phyloP scores from a whole-genome alignment of 495 filamentous ascomycete species.

The Neurospora sp. region DNA sequence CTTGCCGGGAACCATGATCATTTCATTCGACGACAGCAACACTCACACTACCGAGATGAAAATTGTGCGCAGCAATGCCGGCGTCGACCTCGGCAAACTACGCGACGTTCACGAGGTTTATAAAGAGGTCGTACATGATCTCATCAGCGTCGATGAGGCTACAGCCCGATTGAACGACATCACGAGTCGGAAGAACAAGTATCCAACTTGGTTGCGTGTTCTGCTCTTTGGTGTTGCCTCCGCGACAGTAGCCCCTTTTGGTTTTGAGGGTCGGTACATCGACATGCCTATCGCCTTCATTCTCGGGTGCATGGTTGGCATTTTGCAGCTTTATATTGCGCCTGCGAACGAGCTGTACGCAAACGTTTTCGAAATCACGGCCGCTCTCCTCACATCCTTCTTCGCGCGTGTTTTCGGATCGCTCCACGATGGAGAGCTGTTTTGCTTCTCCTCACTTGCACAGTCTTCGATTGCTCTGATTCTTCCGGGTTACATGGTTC shows the following conservation, averaged over 20 bases:
- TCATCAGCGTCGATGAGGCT: slow-evolving; percentile 77
- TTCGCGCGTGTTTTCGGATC: slow-evolving; percentile 81
- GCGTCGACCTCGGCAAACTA: slow-evolving; percentile 75
- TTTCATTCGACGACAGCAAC: slow-evolving; percentile 81
- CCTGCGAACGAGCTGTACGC: slow-evolving; percentile 71
- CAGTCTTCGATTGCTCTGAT: slow-evolving; percentile 90
- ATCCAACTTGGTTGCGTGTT: slow-evolving; percentile 62
- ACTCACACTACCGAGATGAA: slow-evolving; percentile 93
- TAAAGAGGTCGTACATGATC: slow-evolving; percentile 86
- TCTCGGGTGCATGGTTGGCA: slow-evolving; percentile 72
- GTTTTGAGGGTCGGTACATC: slow-evolving; percentile 76
- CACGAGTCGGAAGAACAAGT: slow-evolving; percentile 51
- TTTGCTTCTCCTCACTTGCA: slow-evolving; percentile 89
- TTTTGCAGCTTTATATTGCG: slow-evolving; percentile 70
- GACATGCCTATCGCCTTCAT: slow-evolving; percentile 84
- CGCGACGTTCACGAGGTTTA: slow-evolving; percentile 82
- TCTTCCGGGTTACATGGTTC: slow-evolving; percentile 59
- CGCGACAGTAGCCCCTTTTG: slow-evolving; percentile 74
- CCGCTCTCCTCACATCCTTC: slow-evolving; percentile 82
- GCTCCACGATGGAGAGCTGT: slow-evolving; percentile 56
- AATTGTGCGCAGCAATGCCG: slow-evolving; percentile 65
- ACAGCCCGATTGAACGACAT: slow-evolving; percentile 59
- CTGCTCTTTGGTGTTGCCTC: slow-evolving; percentile 78
- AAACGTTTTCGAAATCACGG: slow-evolving; percentile 88
- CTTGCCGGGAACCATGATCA: slow-evolving; percentile 90